Evolutionary conservation across 257 asterid genomes (phyloP).

Genomic region (Phtheirospermum japonicum): DNA sequence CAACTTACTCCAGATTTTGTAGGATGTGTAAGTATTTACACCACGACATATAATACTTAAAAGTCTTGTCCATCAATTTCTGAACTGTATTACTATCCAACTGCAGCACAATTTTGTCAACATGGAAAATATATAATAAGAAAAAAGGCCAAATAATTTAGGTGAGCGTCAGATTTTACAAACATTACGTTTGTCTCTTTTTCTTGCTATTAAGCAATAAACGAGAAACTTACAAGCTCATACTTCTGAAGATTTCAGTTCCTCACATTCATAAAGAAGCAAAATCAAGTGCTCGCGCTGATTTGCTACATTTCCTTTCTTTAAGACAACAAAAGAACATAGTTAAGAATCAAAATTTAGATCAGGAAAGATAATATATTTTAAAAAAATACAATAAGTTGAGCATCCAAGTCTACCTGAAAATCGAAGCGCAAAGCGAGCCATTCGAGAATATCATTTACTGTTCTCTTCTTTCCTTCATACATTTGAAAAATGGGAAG

Average conservation of each 20-base stretch:
- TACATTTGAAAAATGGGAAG: conserved; percentile 65
- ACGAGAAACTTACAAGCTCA: conserved; percentile 48
- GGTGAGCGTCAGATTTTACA: not conserved
- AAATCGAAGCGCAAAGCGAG: too few species aligned
- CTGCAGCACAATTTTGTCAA: conserved; percentile 60
- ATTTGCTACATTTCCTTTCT: too few species aligned
- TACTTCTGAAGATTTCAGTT: conserved; percentile 52
- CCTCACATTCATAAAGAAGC: conserved; percentile 82
- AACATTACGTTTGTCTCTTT: not conserved
- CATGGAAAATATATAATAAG: conserved; percentile 18
- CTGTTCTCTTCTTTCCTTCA: too few species aligned
- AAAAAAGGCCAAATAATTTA: conserved; percentile 9
- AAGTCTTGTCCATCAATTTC: conserved; percentile 63
- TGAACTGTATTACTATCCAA: conserved; percentile 58
- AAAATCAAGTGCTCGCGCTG: conserved; percentile 96
- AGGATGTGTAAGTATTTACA: conserved; percentile 70
- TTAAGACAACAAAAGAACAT: too few species aligned
- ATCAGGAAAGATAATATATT: too few species aligned
- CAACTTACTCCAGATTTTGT: conserved; percentile 71
- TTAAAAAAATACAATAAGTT: too few species aligned
- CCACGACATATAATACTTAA: conserved; percentile 88
- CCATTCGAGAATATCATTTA: too few species aligned
- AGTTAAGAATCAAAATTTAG: too few species aligned
- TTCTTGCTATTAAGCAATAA: too few species aligned
- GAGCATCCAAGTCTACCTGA: too few species aligned